Conservation (phyloP, 768 basidiomycete species). For the Russula griseocarnosa region DNA sequence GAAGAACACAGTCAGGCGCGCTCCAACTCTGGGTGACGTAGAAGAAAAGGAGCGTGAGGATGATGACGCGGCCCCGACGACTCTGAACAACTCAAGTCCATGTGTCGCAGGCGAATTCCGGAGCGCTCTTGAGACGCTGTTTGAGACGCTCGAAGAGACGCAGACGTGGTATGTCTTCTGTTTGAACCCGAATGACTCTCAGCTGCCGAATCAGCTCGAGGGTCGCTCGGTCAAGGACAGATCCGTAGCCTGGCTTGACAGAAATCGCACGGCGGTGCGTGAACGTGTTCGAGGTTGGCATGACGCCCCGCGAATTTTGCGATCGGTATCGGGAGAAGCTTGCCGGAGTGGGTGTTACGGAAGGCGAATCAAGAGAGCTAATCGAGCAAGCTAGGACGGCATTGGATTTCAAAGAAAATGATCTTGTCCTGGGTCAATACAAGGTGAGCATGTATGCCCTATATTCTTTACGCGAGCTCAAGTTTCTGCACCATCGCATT, state of each 20-base stretch:
- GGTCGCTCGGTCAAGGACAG: constrained; percentile 87
- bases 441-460: constrained; percentile 53
- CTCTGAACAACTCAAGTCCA: constrained; percentile 42
- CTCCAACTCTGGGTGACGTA: constrained; percentile 45
- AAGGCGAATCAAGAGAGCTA: constrained; percentile 56
- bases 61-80: constrained; percentile 33
- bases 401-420: constrained; percentile 57
- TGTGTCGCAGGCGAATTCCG: constrained; percentile 90
- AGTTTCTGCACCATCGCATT: constrained; percentile 17
- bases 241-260: constrained; percentile 71
- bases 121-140: constrained; percentile 76
- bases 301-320: constrained; percentile 84
- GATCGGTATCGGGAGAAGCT: constrained; percentile 75
- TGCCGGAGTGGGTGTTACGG: constrained; percentile 49
- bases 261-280: constrained; percentile 68
- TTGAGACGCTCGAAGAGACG: constrained; percentile 84
- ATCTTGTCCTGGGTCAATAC: constrained; percentile 75
- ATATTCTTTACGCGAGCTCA: not conserved
- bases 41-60: constrained; percentile 53
- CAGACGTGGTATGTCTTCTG: constrained; percentile 92
- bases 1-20: constrained; percentile 66
- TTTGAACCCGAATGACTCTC: constrained; percentile 92
- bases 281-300: constrained; percentile 74
- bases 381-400: constrained; percentile 56
- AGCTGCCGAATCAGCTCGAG: constrained; percentile 91